Evolutionary conservation across 1,284 basidiomycete genomes (phyloP), one percentile per base, ranked within the genome.

Genomic region (Dichomitus squalens): DNA sequence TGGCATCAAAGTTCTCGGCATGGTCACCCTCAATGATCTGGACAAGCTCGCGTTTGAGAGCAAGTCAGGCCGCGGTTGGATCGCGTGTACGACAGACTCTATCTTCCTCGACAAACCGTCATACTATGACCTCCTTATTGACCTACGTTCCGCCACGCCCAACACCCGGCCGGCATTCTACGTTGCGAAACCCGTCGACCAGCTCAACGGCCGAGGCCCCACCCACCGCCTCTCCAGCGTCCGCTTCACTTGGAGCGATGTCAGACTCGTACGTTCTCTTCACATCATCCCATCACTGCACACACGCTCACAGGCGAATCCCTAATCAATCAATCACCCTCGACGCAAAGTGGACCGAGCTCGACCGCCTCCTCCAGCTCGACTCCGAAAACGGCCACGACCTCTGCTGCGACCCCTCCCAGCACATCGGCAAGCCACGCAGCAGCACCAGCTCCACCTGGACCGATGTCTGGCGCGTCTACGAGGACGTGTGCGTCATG

Each of bases 81-180:
- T 92, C 53, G 90, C 90, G 31, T 92, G 90, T 68, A 92, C 91
- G 8, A 91, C 90, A 0, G 91, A 93, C 61, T 86, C 89, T 2
- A 83, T 93, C 18, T 92, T 90, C 73, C 75, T 91, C 25, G 90
- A 93, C 64, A 90, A 86, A 68, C 87, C 90, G 1, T 74, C 81
- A 2, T 83, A 83, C 65, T 93, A 91, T 66, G 90, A 92, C 69
- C 76, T 92, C 4, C 73, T 92, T 49, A 84, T 93, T 58, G 89
- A 93, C 71, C 74, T 92, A 41, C 88, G 88, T 33, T 84, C 86
- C 9, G 81, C 80, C 5, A 84, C 82, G 6, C 81, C 81, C 2
- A 79, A 76, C 66, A 79, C 82, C 21, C 79, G 86, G 48, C 88
- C 89, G 0, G 81, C 82, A 0, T 80, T 91, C 57, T 86, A 86